Percentiles rank a stretch among this genome's conserved stretches.
Conservation (phyloP, 495 filamentous ascomycete genomes). For the Neurospora sp. region DNA sequence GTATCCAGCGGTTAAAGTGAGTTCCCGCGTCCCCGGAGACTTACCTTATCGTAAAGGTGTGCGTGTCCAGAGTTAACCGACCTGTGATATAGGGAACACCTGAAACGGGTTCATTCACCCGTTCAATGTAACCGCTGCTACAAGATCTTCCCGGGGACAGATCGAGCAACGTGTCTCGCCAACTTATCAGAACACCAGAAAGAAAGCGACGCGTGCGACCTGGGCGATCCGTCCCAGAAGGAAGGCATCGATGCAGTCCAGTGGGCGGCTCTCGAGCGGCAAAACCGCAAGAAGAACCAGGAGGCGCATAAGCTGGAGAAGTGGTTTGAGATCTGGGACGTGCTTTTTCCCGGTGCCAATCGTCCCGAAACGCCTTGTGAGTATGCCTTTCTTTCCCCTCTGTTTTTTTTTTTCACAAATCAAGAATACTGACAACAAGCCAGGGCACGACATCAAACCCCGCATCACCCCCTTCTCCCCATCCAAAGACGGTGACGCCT, state of each 20-base stretch:
- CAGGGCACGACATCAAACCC: conserved; percentile 14
- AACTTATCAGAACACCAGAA: conserved; percentile 15
- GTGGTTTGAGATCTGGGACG: conserved; percentile 22
- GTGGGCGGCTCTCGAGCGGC: conserved; percentile 18
- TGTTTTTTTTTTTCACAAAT: background rate
- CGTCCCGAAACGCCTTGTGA: conserved; percentile 16
- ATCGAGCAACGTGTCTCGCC: conserved; percentile 11
- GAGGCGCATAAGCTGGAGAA: conserved; percentile 17
- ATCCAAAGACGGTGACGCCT: conserved; percentile 12
- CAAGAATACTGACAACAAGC: background rate
- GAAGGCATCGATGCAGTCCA: conserved; percentile 17
- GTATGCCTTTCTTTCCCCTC: background rate
- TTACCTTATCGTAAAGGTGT: background rate
- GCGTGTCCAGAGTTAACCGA: background rate
- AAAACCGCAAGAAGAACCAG: conserved; percentile 18
- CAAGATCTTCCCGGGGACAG: conserved; percentile 13
- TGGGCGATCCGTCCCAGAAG: conserved; percentile 10
- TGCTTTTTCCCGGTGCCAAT: conserved; percentile 12
- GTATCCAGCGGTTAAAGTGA: conserved; percentile 19
- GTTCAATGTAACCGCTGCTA: conserved; percentile 19
- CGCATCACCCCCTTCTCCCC: conserved; percentile 1
- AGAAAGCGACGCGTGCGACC: conserved; percentile 9
- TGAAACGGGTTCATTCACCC: conserved; percentile 17
- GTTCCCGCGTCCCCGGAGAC: background rate
- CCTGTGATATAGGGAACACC: conserved; percentile 11